These are phyloP conservation scores for Aspergillus melleus DNA, from an alignment of 2,329 filamentous ascomycete genomes.

Conservation along the genomic window DNA sequence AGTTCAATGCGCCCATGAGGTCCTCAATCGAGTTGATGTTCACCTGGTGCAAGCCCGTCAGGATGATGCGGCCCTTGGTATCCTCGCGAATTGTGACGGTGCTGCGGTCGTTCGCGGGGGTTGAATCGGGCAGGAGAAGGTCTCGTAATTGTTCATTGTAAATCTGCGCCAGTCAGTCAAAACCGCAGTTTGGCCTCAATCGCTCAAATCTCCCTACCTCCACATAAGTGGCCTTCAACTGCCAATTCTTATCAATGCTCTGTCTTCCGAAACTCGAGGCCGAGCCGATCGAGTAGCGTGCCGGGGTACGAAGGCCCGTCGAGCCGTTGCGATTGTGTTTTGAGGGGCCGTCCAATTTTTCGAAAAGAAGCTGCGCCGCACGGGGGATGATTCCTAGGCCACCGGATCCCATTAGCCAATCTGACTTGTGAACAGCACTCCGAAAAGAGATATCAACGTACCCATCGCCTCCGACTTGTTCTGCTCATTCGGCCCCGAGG, in stretches of 20 bases:
- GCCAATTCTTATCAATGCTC: conserved; percentile 74
- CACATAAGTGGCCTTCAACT: conserved; percentile 89
- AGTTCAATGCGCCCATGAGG: conserved; percentile 82
- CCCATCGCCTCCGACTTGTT: conserved; percentile 71
- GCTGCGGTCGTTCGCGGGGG: conserved; percentile 68
- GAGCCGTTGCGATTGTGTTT: conserved; percentile 63
- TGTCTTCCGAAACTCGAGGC: conserved; percentile 48
- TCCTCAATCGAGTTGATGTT: conserved; percentile 91
- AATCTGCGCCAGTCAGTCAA: conserved; percentile 58
- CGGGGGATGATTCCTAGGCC: conserved; percentile 87
- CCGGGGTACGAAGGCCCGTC: conserved; percentile 77
- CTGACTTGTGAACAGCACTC: not conserved
- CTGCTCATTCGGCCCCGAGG: conserved; percentile 80
- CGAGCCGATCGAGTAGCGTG: conserved; percentile 68
- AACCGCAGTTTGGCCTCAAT: not conserved
- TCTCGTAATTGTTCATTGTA: conserved; percentile 97
- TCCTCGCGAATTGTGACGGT: conserved; percentile 93
- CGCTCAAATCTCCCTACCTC: conserved; percentile 46
- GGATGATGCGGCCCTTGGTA: conserved; percentile 86
- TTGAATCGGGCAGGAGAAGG: conserved; percentile 75
- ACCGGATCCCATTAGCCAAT: conserved; percentile 1
- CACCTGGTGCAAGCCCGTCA: conserved; percentile 85
- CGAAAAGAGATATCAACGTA: conserved; percentile 47
- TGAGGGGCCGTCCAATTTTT: conserved; percentile 68
- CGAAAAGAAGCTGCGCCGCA: conserved; percentile 82